These are phyloP conservation scores for Penicillium sclerotigenum DNA, from an alignment of 2,329 filamentous ascomycete species.

Conservation along the genomic window DNA sequence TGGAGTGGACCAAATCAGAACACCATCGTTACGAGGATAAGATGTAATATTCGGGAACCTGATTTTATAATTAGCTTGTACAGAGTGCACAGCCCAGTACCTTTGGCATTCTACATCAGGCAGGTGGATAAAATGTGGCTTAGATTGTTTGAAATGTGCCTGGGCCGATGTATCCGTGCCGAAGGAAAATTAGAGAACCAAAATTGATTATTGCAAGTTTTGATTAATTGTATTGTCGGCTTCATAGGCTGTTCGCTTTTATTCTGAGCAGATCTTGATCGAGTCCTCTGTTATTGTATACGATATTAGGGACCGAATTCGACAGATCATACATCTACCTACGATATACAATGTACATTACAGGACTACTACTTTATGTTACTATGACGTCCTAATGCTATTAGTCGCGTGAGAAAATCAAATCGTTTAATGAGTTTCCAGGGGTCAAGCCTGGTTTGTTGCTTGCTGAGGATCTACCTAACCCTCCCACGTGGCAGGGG, in stretches of 20 bases:
- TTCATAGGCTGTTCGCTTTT: background rate
- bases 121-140: constrained; percentile 4
- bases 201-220: background rate
- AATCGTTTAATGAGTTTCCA: background rate
- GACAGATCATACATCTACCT: background rate
- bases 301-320: background rate
- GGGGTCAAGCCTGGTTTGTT: background rate
- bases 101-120: constrained; percentile 2
- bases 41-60: background rate
- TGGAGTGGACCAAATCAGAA: background rate
- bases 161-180: background rate
- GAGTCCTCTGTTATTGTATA: background rate
- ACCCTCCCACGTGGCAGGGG: background rate
- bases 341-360: background rate
- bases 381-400: background rate
- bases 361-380: background rate
- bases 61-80: background rate
- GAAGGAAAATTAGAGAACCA: background rate
- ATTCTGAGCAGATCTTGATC: background rate
- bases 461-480: background rate
- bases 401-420: background rate
- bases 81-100: background rate
- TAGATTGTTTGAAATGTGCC: background rate
- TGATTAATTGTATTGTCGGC: too few species aligned
- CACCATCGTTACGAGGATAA: background rate